Evolutionary conservation across 148 eudicot species (phyloP).

Genomic region (Spergularia marina): DNA sequence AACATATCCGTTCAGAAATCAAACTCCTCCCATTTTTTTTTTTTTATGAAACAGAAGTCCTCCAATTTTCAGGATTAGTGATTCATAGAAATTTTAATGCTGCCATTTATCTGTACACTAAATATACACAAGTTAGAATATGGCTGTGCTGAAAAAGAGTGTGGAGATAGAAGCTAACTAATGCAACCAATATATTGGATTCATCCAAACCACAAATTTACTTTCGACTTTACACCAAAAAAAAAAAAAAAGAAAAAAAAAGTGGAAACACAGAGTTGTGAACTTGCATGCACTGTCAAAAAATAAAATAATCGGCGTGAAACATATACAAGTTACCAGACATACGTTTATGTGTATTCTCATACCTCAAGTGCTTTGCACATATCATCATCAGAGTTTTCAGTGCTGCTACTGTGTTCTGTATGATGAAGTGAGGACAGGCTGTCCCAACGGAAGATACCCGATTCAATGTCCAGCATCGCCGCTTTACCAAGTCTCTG

Average conservation of each 20-base stretch:
- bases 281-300: not conserved
- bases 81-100: too few species aligned
- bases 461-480: constrained; percentile 83
- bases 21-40: too few species aligned
- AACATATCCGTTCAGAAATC: too few species aligned
- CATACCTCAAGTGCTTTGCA: constrained; percentile 85
- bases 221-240: too few species aligned
- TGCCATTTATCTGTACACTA: too few species aligned
- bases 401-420: constrained; percentile 76
- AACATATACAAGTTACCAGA: not conserved
- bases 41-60: too few species aligned
- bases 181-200: not conserved
- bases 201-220: not conserved
- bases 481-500: constrained; percentile 89
- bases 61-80: too few species aligned
- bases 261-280: too few species aligned
- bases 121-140: too few species aligned
- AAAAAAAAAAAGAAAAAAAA: too few species aligned
- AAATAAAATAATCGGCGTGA: not conserved
- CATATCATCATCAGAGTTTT: constrained; percentile 86
- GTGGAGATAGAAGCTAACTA: too few species aligned
- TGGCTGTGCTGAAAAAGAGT: too few species aligned
- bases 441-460: constrained; percentile 79
- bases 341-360: not conserved
- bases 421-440: constrained; percentile 96